Evolutionary conservation across 495 filamentous ascomycete genomes (phyloP).

Genomic region (Aspergillus indologenus): DNA sequence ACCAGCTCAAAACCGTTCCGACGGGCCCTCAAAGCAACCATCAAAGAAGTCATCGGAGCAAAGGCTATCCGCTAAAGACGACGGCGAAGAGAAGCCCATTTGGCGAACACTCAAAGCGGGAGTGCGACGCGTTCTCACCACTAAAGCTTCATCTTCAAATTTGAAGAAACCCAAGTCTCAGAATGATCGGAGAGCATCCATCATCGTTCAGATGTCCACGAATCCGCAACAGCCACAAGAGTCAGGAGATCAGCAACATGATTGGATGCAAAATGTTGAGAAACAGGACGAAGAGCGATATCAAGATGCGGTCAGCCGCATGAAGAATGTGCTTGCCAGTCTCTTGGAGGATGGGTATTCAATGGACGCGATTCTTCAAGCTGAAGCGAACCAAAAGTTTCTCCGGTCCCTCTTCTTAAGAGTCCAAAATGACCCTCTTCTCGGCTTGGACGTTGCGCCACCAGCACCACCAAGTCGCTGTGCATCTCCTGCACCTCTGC

Average conservation of each 20-base stretch:
- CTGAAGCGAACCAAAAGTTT: slow-evolving; percentile 3
- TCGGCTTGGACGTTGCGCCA: background rate
- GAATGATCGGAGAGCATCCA: background rate
- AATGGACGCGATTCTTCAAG: slow-evolving; percentile 1
- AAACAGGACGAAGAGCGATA: slow-evolving; percentile 2
- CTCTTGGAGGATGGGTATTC: slow-evolving; percentile 1
- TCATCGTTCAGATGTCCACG: background rate
- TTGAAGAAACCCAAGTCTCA: background rate
- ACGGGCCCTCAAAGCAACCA: background rate
- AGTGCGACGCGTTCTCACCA: slow-evolving; percentile 1
- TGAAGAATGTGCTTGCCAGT: slow-evolving; percentile 5
- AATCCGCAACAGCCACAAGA: background rate
- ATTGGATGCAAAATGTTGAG: background rate
- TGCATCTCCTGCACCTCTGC: background rate
- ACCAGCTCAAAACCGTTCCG: background rate
- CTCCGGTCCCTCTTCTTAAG: slow-evolving; percentile 2
- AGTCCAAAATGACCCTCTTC: slow-evolving; percentile 4
- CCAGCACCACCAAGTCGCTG: background rate
- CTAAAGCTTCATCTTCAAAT: background rate
- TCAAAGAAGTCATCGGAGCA: background rate
- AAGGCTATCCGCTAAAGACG: background rate
- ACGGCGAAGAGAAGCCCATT: background rate
- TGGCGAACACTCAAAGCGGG: slow-evolving; percentile 2
- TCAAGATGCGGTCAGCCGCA: background rate
- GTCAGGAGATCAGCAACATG: background rate